Evolutionary conservation across 805 yeast species (phyloP), one percentile per base, ranked within the genome.

Genomic region (Komagataella populi): DNA sequence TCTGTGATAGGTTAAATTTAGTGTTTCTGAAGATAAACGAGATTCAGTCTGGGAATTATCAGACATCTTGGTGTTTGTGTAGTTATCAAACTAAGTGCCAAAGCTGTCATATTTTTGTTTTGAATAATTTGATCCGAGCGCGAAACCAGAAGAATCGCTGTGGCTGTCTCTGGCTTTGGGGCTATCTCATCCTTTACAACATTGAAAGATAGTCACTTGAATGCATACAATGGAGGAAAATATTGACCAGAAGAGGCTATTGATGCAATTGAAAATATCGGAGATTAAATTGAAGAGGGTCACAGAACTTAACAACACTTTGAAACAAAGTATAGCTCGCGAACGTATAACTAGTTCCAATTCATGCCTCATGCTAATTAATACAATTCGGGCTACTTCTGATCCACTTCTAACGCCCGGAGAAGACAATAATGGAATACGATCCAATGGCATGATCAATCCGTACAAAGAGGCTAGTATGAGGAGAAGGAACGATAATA

Each of bases 271-370:
- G 44, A 74, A 72, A 55, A 75, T 81, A 30, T 66, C 74, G 50
- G 63, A 67, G 46, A 61, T 80, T 44, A 81, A 80, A 59, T 63
- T 81, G 47, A 74, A 73, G 60, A 69, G 85, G 55, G 72, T 78
- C 45, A 71, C 70, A 47, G 80, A 77, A 55, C 61, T 78, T 12
- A 80, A 78, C 57, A 63, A 62, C 10, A 73, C 73, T 52, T 60
- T 80, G 44, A 70, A 69, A 53, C 69, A 69, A 23, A 70, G 74
- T 36, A 60, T 81, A 48, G 56, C 70, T 3, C 65, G 75, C 51
- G 78, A 78, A 8, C 64, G 85, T 52, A 74, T 77, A 1, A 73
- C 78, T n/a, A 80, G 82, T 14, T 77, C 83, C 4, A 71, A 47
- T 36, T 18, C 49, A 8, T 46, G 44, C 7, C 23, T 50, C 12